phyloP scores from a whole-genome alignment of 345 rosid species.

The Psidium guajava region DNA sequence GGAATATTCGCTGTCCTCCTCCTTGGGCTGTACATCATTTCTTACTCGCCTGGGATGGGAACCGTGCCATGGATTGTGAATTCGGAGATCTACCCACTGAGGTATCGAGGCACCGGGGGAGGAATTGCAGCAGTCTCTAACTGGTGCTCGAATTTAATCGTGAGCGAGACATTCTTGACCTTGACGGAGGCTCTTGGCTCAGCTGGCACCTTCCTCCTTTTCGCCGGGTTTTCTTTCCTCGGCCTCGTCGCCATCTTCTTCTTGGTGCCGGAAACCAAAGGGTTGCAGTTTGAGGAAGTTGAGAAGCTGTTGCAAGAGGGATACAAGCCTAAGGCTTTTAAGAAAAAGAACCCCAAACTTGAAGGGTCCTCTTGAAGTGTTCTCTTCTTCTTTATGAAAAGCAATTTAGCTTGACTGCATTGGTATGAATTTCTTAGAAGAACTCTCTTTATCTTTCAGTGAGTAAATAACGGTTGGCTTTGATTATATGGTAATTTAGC shows the following conservation, averaged over 20 bases:
- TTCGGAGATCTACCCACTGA: conserved; percentile 84
- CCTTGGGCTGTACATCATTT: conserved; percentile 58
- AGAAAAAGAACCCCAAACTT: not conserved
- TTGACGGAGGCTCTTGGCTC: conserved; percentile 47
- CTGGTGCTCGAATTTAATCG: conserved; percentile 68
- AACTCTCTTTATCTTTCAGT: not conserved
- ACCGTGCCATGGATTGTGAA: conserved; percentile 87
- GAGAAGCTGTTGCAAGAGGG: conserved; percentile 58
- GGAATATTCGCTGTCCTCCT: conserved; percentile 61
- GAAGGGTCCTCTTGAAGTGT: not conserved
- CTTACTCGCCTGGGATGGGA: conserved; percentile 82
- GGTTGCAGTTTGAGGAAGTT: conserved; percentile 65
- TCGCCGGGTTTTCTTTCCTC: conserved; percentile 32
- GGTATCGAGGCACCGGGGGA: conserved; percentile 79
- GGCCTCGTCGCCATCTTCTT: conserved; percentile 47
- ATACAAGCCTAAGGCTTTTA: conserved; percentile 28
- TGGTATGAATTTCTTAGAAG: not conserved
- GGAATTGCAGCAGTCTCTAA: conserved; percentile 72
- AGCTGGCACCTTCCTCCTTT: conserved; percentile 55
- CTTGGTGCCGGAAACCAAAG: conserved; percentile 81
- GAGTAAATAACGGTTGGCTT: not conserved
- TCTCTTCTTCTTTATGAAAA: not conserved
- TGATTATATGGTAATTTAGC: not conserved
- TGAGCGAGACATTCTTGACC: conserved; percentile 52
- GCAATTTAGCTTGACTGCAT: not conserved